Base-by-base conservation (phyloP, 768 basidiomycete species). In the Naganishia randhawae region DNA sequence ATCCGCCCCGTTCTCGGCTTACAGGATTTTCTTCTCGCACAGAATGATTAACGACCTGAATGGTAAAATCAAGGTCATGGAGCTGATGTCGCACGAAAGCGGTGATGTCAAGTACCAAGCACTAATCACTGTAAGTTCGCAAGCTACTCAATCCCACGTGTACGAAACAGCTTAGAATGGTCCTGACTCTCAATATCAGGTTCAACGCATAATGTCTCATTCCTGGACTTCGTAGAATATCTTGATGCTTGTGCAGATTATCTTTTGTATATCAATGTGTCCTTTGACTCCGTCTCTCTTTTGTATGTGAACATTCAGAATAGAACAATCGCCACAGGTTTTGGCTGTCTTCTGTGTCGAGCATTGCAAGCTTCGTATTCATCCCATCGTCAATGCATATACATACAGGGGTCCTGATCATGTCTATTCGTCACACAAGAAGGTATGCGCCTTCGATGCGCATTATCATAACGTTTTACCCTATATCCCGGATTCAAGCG, bases 91-190 rank as follows among this genome's bases (percentile, higher is more conserved):
- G 0, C 91, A 97, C 78, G 81, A 85, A 35, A 87, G 92, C 77
- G 82, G 89, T 25, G 90, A 98, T 74, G 92, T 97, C 65, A 86
- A 92, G 72, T 99, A 98, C 83, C 88, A 89, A 67, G 92, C 93
- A 1, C 82, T 98, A 41, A 82, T 97, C 41, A 88, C 91, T 6
- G 93, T 74, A 19, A 31, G 73, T 71, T 1, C 17, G 10, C 42
- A 61, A 14, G 11, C n/a, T 33, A 0, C 22, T 48, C 17, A 0
- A 1, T 10, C 8, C n/a, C n/a, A 19, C 22, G 10, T 35, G 48
- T 27, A 22, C 16, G 31, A 35, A 19, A 22, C 19, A 14, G 10
- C 39, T 32, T 1, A 66, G 25, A 13, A 10, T 22, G 11, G 11
- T 35, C 3, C 17, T 66, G 33, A 9, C 7, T 42, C 17, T 42